These are phyloP conservation scores for Grammothele lineata DNA, from an alignment of 768 basidiomycete genomes.

Conservation along the genomic window DNA sequence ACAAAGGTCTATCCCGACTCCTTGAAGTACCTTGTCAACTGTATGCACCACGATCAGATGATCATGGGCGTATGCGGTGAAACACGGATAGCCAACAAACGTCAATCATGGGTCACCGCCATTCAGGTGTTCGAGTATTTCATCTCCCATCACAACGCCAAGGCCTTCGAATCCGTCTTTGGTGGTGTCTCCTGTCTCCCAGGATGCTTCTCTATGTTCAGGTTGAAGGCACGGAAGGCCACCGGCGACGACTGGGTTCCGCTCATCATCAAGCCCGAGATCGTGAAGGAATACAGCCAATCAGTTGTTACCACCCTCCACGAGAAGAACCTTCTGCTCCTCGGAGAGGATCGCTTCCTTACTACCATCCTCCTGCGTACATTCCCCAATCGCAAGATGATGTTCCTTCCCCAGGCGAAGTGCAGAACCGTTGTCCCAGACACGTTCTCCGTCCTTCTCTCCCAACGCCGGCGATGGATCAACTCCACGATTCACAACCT, in stretches of 20 bases:
- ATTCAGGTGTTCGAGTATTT: constrained; percentile 99
- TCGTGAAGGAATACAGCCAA: constrained; percentile 96
- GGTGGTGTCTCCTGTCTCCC: constrained; percentile 99
- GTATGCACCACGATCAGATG: constrained; percentile 97
- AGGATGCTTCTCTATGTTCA: constrained; percentile 99
- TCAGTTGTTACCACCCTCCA: constrained; percentile 90
- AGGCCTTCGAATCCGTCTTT: constrained; percentile 98
- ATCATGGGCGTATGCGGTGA: constrained; percentile 99
- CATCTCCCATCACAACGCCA: constrained; percentile 97
- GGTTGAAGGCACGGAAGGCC: constrained; percentile 87
- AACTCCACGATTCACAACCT: constrained; percentile 99
- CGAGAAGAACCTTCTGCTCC: constrained; percentile 93
- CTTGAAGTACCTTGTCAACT: constrained; percentile 87
- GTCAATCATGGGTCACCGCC: constrained; percentile 95
- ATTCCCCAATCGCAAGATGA: constrained; percentile 99
- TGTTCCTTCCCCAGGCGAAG: constrained; percentile 94
- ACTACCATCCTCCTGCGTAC: constrained; percentile 95
- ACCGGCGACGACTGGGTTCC: constrained; percentile 97
- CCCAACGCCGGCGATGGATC: constrained; percentile 98
- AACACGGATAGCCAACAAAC: constrained; percentile 97
- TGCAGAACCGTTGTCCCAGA: constrained; percentile 97
- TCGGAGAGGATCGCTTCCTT: constrained; percentile 98
- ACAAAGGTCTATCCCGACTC: constrained; percentile 94
- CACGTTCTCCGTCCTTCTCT: constrained; percentile 87
- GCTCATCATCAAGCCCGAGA: constrained; percentile 93